Percentiles rank a stretch among this genome's conserved stretches.
Evolutionary conservation across 2,329 filamentous ascomycete species (phyloP).

Genomic region (Parasarocladium wereldwijsianum): DNA sequence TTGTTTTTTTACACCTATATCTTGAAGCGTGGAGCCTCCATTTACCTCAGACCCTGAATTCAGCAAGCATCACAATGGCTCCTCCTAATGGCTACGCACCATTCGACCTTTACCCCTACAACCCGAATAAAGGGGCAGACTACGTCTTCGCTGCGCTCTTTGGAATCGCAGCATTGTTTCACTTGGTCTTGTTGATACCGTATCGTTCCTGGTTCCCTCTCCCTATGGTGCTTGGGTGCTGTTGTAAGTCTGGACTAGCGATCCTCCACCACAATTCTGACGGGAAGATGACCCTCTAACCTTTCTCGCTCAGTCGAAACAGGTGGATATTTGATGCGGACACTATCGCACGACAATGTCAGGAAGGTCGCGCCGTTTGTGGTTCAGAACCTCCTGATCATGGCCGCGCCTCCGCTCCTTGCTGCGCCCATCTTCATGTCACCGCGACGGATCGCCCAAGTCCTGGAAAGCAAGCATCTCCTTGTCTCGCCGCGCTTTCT

Average conservation of each 20-base stretch:
- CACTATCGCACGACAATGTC: constrained; percentile 23
- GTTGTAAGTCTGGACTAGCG: constrained; percentile 19
- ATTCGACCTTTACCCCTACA: constrained; percentile 26
- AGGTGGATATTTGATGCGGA: constrained; percentile 30
- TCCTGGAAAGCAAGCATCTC: constrained; percentile 19
- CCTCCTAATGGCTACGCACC: constrained; percentile 9
- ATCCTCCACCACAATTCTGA: neutral
- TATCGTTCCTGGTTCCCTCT: constrained; percentile 33
- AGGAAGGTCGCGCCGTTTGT: constrained; percentile 17
- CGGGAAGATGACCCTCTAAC: neutral
- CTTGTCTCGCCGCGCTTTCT: constrained; percentile 21
- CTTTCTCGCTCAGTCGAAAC: constrained; percentile 17
- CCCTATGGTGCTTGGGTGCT: constrained; percentile 32
- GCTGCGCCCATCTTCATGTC: constrained; percentile 27
- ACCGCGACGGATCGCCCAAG: constrained; percentile 18
- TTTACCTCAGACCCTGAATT: too few relatives aligned
- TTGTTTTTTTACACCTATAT: too few relatives aligned
- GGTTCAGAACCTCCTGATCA: constrained; percentile 21
- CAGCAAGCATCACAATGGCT: too few relatives aligned
- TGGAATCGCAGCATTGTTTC: constrained; percentile 22
- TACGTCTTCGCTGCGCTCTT: constrained; percentile 11
- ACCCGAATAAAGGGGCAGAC: constrained; percentile 19
- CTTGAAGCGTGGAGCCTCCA: too few relatives aligned
- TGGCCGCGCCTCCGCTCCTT: constrained; percentile 23
- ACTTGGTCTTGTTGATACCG: constrained; percentile 22